Conservation (phyloP, 2,329 filamentous ascomycete genomes). For the Paraphoma sp. region DNA sequence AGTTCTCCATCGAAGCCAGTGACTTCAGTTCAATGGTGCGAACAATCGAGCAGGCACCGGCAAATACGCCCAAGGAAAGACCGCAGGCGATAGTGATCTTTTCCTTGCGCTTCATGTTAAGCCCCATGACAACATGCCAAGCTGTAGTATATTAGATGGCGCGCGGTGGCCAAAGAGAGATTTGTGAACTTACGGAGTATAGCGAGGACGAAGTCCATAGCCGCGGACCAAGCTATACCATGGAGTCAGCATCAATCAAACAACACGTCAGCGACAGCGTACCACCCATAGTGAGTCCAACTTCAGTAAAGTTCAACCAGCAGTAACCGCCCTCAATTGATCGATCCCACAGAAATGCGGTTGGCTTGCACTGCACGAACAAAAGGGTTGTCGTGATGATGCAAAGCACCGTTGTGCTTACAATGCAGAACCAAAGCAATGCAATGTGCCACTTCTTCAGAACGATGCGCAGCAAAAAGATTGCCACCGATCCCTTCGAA, state of each 20-base stretch:
- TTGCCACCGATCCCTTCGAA: slow-evolving; percentile 37
- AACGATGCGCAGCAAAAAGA: slow-evolving; percentile 42
- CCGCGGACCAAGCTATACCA: slow-evolving; percentile 35
- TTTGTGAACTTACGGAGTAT: slow-evolving; percentile 28
- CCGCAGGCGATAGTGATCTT: slow-evolving; percentile 40
- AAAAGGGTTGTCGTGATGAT: slow-evolving; percentile 33
- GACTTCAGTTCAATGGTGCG: slow-evolving; percentile 38
- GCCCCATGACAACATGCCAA: slow-evolving; percentile 40
- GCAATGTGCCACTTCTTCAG: slow-evolving; percentile 35
- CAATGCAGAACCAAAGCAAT: slow-evolving; percentile 40
- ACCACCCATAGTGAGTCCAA: slow-evolving; percentile 38
- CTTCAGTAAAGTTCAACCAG: slow-evolving; percentile 34
- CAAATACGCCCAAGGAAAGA: slow-evolving; percentile 40
- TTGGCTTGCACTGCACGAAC: slow-evolving; percentile 36
- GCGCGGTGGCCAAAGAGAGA: background rate
- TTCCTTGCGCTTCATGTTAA: slow-evolving; percentile 46
- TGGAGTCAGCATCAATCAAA: too few species aligned
- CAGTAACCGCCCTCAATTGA: slow-evolving; percentile 32
- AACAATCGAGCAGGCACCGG: slow-evolving; percentile 40
- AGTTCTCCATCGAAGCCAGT: slow-evolving; percentile 35
- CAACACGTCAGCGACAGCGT: background rate
- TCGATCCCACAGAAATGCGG: slow-evolving; percentile 35
- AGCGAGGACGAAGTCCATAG: slow-evolving; percentile 46
- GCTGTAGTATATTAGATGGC: slow-evolving; percentile 9
- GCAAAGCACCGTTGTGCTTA: slow-evolving; percentile 32